Evolutionary conservation across 169 alveolate species (phyloP).

Genomic region (Cyclospora cayetanensis): DNA sequence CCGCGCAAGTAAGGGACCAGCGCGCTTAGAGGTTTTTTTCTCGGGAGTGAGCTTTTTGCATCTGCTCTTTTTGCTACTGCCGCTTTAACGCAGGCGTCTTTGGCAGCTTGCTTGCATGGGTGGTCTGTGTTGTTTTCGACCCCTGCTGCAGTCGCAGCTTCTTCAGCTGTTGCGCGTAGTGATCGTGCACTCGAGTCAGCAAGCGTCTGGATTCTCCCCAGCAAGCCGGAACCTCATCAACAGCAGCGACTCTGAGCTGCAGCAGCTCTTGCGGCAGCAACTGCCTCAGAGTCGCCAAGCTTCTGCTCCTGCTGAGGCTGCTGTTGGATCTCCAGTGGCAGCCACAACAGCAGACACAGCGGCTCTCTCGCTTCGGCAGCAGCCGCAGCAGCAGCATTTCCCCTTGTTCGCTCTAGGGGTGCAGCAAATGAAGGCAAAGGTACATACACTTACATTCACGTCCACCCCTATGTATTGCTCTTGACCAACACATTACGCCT

Average conservation of each 20-base stretch:
- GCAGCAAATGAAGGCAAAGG: constrained; percentile 10
- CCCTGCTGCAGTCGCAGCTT: constrained; percentile 59
- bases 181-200: constrained; percentile 40
- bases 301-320: constrained; percentile 19
- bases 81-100: neutral
- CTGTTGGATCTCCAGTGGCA: constrained; percentile 3
- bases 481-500: too few relatives aligned
- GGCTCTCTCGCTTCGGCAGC: constrained; percentile 6
- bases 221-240: neutral
- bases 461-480: too few relatives aligned
- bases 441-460: too few relatives aligned
- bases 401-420: constrained; percentile 23
- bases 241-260: constrained; percentile 38
- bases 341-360: neutral
- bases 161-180: constrained; percentile 62
- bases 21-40: neutral
- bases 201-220: constrained; percentile 19
- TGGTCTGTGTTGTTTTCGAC: neutral
- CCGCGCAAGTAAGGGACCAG: constrained; percentile 11
- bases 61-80: constrained; percentile 20
- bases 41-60: neutral
- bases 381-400: constrained; percentile 19
- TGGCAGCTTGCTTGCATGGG: too few relatives aligned
- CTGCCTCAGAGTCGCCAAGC: constrained; percentile 11
- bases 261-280: constrained; percentile 12